phyloP scores from a whole-genome alignment of 2,329 filamentous ascomycete genomes.

The Verticillium nonalfalfae region DNA sequence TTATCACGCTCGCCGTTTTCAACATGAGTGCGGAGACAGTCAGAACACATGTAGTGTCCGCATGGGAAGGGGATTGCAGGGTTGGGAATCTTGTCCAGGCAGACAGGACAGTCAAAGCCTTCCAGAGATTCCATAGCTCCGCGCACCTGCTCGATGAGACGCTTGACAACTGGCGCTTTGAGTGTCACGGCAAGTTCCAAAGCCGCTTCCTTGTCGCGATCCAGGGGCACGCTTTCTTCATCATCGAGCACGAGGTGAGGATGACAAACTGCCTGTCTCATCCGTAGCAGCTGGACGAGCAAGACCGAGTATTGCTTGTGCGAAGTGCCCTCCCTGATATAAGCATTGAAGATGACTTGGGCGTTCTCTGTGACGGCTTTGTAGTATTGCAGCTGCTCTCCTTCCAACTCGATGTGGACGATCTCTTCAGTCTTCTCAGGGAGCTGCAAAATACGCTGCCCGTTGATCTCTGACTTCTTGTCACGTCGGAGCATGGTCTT shows the following conservation, averaged over 20 bases:
- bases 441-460: slow-evolving; percentile 65
- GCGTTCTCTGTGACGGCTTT: slow-evolving; percentile 58
- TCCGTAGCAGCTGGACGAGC: slow-evolving; percentile 69
- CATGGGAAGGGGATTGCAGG: slow-evolving; percentile 76
- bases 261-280: slow-evolving; percentile 79
- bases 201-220: slow-evolving; percentile 38
- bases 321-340: slow-evolving; percentile 61
- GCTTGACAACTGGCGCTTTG: slow-evolving; percentile 51
- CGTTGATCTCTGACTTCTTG: slow-evolving; percentile 73
- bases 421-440: slow-evolving; percentile 58
- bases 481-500: slow-evolving; percentile 77
- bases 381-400: slow-evolving; percentile 62
- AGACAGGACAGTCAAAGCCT: slow-evolving; percentile 75
- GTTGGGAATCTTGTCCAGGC: slow-evolving; percentile 68
- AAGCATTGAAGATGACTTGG: slow-evolving; percentile 69
- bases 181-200: slow-evolving; percentile 57
- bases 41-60: slow-evolving; percentile 71
- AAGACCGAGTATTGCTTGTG: slow-evolving; percentile 73
- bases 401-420: slow-evolving; percentile 58
- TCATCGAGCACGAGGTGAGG: slow-evolving; percentile 57
- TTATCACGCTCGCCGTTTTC: slow-evolving; percentile 50
- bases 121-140: slow-evolving; percentile 27
- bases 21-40: slow-evolving; percentile 66
- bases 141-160: slow-evolving; percentile 40
- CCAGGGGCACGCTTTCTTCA: slow-evolving; percentile 23